phyloP scores from a whole-genome alignment of 2,329 filamentous ascomycete genomes.

The Pseudovirgaria hyperparasitica region DNA sequence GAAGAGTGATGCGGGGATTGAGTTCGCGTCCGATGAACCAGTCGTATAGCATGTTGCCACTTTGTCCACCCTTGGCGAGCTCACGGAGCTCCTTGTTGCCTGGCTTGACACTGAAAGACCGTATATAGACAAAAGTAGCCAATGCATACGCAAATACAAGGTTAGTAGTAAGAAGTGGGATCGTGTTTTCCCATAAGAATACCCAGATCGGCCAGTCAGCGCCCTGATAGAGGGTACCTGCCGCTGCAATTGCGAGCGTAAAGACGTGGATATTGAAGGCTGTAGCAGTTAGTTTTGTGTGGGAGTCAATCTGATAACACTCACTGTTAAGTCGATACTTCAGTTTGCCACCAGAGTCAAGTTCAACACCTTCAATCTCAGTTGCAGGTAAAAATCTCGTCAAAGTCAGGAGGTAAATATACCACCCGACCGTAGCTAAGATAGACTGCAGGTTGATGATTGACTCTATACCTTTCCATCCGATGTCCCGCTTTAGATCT shows the following conservation, averaged over 20 bases:
- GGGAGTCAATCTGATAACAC: constrained; percentile 8
- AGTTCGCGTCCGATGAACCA: constrained; percentile 95
- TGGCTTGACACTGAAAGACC: constrained; percentile 70
- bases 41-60: constrained; percentile 81
- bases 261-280: constrained; percentile 65
- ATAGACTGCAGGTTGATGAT: constrained; percentile 58
- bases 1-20: constrained; percentile 72
- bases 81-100: constrained; percentile 61
- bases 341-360: constrained; percentile 59
- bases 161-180: constrained; percentile 74
- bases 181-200: constrained; percentile 82
- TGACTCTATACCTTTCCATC: constrained; percentile 67
- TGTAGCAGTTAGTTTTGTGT: constrained; percentile 22
- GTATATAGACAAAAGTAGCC: constrained; percentile 67
- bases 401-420: constrained; percentile 60
- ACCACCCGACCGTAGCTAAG: constrained; percentile 64
- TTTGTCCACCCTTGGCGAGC: constrained; percentile 68
- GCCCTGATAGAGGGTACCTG: constrained; percentile 65
- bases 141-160: constrained; percentile 62
- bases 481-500: constrained; percentile 64
- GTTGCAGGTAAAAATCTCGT: constrained; percentile 66
- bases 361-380: constrained; percentile 55
- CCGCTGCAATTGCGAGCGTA: constrained; percentile 56
- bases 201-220: constrained; percentile 80
- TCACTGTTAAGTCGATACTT: constrained; percentile 62